A percentile compares a stretch with the other conserved stretches of the same genome.
Evolutionary conservation across 2,329 filamentous ascomycete species (phyloP).

Genomic region (Calycina herbarum): DNA sequence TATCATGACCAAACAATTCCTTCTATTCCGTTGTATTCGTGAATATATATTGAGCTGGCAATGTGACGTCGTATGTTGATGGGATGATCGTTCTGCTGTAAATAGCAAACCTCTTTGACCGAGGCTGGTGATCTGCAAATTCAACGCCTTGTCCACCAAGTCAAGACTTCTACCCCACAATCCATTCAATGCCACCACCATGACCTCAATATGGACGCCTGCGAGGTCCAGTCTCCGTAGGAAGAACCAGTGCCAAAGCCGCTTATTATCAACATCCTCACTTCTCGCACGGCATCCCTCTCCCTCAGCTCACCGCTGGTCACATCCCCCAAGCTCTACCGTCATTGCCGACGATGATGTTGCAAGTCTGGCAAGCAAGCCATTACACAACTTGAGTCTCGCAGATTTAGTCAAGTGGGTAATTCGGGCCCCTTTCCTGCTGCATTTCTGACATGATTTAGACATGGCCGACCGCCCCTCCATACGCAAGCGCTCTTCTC

Average conservation of each 20-base stretch:
- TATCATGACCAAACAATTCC: not conserved
- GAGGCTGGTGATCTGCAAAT: not conserved
- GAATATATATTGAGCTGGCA: not conserved
- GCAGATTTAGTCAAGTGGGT: slow-evolving; percentile 81
- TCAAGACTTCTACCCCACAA: not conserved
- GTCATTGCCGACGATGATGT: slow-evolving; percentile 73
- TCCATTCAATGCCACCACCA: slow-evolving; percentile 6
- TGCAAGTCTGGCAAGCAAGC: slow-evolving; percentile 71
- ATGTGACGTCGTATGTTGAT: not conserved
- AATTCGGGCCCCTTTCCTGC: not conserved
- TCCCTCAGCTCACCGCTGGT: slow-evolving; percentile 40
- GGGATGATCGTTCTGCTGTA: not conserved
- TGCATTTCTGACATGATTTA: slow-evolving; percentile 32
- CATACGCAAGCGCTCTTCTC: slow-evolving; percentile 77
- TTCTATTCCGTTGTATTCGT: not conserved
- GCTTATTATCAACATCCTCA: slow-evolving; percentile 9
- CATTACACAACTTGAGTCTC: slow-evolving; percentile 79
- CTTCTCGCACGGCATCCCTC: slow-evolving; percentile 30
- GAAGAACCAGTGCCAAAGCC: not conserved
- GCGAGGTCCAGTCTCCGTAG: not conserved
- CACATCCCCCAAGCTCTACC: slow-evolving; percentile 47
- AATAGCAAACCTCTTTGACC: not conserved
- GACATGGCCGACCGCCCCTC: slow-evolving; percentile 79
- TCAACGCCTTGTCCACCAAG: not conserved
- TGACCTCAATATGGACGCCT: slow-evolving; percentile 4